Base-by-base conservation (phyloP, 257 asterid species). In the Voacanga thouarsii region DNA sequence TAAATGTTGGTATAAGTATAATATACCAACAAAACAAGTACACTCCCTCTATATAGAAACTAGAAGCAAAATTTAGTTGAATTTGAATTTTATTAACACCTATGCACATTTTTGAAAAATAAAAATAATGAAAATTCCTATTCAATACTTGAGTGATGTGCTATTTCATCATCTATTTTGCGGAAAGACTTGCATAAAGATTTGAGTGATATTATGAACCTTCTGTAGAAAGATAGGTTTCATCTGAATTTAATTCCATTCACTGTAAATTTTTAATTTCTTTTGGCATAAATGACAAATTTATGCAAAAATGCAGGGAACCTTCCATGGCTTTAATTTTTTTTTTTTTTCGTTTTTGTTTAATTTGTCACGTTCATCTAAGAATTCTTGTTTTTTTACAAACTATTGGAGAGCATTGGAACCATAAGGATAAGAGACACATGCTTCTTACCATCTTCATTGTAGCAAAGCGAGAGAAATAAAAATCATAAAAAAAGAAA, bases 191-290 rank as follows among this genome's bases (percentile, higher is more conserved):
- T 41, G 19, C 24, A 9, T 53, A 68, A 41, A 68, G 73, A 68
- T 68, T 8, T 68, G 73, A 30, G 43, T 68, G 23, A 68, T 68
- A 8, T 68, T 68, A 18, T 41, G 73, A 68, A 41, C 53, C 51
- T 30, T 68, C 53, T n/a, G n/a, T n/a, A n/a, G 30, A 37, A 5
- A 19, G 71, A 66, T 49, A 66, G 71, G 71, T 37, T 66, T 66
- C 71, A 37, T 66, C 12, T 18, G 45, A 12, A 66, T 6, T 39
- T 39, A 66, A 18, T 37, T 37, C 44, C 9, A 37, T 18, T 5
- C 18, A 18, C 37, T 33, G 24, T 37, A 30, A 0, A 16, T 30
- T 30, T 64, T 37, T 39, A 33, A 12, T 63, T 2, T n/a, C n/a
- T 6, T n/a, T n/a, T n/a, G n/a, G n/a, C n/a, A n/a, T n/a, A n/a